Evolutionary conservation across 75 land plant species (phyloP).

Genomic region (Pinus tabuliformis): DNA sequence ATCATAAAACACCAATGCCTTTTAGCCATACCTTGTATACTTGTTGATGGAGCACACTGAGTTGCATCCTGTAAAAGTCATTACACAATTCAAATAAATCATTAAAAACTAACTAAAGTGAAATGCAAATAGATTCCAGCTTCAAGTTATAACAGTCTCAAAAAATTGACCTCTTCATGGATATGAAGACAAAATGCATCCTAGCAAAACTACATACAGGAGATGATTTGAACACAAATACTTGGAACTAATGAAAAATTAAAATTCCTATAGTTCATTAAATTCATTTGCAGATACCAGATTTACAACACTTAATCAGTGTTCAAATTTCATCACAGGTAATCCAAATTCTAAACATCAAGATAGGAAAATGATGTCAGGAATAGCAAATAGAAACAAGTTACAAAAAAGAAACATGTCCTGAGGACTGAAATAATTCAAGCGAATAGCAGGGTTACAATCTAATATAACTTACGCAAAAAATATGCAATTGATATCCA

Average conservation of each 20-base stretch:
- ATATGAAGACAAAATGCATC: not conserved
- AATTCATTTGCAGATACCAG: not conserved
- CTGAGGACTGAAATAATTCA: not conserved
- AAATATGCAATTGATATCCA: no score
- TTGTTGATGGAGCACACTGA: not conserved
- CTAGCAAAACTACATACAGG: no score
- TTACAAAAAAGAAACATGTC: not conserved
- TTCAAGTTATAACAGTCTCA: not conserved
- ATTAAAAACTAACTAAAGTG: not conserved
- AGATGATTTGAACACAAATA: not conserved
- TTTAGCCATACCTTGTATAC: not conserved
- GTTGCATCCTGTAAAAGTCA: conserved; percentile 4
- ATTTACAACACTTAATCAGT: not conserved
- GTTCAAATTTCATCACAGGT: not conserved
- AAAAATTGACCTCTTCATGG: not conserved
- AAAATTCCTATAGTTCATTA: not conserved
- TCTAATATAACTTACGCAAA: no score
- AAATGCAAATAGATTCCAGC: not conserved
- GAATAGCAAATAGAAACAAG: not conserved
- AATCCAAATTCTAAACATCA: not conserved
- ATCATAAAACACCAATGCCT: not conserved
- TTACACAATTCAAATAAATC: not conserved
- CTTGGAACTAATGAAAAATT: not conserved
- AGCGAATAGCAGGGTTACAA: not conserved
- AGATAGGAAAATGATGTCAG: not conserved